Evolutionary conservation across 805 yeast genomes (phyloP).

Genomic region (Metschnikowia dekortorum): DNA sequence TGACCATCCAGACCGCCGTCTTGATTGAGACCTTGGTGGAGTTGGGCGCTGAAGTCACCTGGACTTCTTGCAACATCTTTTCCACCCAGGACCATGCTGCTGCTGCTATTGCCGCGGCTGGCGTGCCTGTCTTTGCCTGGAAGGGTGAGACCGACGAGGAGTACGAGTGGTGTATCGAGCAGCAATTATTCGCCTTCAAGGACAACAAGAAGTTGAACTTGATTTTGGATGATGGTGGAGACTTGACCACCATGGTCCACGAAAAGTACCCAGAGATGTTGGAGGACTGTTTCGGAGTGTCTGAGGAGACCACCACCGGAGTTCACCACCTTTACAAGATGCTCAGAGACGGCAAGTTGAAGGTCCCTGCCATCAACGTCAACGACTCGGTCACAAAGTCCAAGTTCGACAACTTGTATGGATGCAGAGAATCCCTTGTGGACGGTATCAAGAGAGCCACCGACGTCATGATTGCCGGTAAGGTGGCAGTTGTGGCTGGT

Average conservation of each 20-base stretch:
- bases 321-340: slow-evolving; percentile 98
- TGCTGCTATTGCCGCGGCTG: slow-evolving; percentile 98
- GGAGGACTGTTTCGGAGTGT: slow-evolving; percentile 89
- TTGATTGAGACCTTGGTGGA: slow-evolving; percentile 95
- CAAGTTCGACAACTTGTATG: slow-evolving; percentile 98
- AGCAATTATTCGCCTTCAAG: slow-evolving; percentile 97
- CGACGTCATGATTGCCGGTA: slow-evolving; percentile 99
- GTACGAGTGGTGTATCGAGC: slow-evolving; percentile 98
- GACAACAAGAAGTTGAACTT: slow-evolving; percentile 92
- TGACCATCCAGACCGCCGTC: slow-evolving; percentile 99
- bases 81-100: slow-evolving; percentile 99
- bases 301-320: slow-evolving; percentile 99
- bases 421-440: slow-evolving; percentile 97
- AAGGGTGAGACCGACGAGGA: slow-evolving; percentile 99
- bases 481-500: slow-evolving; percentile 98
- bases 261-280: slow-evolving; percentile 97
- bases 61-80: slow-evolving; percentile 99
- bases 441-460: slow-evolving; percentile 99
- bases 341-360: slow-evolving; percentile 81
- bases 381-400: slow-evolving; percentile 99
- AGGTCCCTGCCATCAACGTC: slow-evolving; percentile 99
- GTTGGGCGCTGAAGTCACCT: slow-evolving; percentile 98
- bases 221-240: slow-evolving; percentile 99
- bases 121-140: slow-evolving; percentile 99
- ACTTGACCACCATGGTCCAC: slow-evolving; percentile 93